Evolutionary conservation across 2,329 filamentous ascomycete genomes (phyloP).

Genomic region (Bipolaris bicolor): DNA sequence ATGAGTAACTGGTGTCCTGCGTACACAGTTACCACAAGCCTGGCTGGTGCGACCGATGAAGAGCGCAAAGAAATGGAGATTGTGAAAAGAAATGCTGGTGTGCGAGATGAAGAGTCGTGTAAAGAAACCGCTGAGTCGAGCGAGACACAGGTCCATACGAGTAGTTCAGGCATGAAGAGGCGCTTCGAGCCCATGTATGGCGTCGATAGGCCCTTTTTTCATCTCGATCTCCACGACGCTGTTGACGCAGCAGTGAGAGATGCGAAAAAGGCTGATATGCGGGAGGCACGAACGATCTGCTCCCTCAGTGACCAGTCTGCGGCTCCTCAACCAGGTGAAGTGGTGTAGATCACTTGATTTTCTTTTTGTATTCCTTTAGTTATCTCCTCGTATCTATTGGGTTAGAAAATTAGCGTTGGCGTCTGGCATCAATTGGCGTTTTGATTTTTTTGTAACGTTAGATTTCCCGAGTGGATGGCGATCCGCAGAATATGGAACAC

Average conservation of each 20-base stretch:
- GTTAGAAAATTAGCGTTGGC: background rate
- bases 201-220: conserved; percentile 37
- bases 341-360: background rate
- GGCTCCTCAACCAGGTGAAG: background rate
- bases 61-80: conserved; percentile 18
- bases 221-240: conserved; percentile 38
- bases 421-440: background rate
- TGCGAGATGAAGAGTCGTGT: conserved; percentile 17
- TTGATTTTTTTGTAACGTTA: background rate
- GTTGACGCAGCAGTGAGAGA: conserved; percentile 36
- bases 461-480: background rate
- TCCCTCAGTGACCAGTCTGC: background rate
- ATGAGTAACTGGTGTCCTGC: conserved; percentile 31
- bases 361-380: background rate
- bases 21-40: conserved; percentile 27
- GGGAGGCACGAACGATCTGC: conserved; percentile 4
- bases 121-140: background rate
- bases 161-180: background rate
- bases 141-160: background rate
- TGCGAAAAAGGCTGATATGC: conserved; percentile 25
- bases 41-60: conserved; percentile 25
- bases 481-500: background rate
- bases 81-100: conserved; percentile 2
- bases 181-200: conserved; percentile 24
- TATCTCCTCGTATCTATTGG: accelerated